These are phyloP conservation scores for Leishmania tarentolae DNA, from an alignment of 208 protist species.

Conservation along the genomic window DNA sequence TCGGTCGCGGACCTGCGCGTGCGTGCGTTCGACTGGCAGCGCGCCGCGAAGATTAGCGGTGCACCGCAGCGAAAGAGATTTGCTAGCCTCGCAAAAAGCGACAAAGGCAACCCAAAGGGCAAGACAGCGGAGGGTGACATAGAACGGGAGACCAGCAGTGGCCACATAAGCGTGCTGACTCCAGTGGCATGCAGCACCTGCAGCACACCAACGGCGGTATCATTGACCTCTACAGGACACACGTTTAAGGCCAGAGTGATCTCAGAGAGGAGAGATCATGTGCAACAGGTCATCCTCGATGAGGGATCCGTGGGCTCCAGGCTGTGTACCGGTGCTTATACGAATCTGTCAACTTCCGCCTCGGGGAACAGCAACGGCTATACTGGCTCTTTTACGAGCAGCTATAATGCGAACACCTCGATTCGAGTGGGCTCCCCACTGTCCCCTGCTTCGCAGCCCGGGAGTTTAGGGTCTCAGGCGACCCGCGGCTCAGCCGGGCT, in stretches of 20 bases:
- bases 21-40: slow-evolving; percentile 61
- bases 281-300: background rate
- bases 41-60: slow-evolving; percentile 50
- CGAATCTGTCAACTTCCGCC: background rate
- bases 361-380: background rate
- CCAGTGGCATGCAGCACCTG: background rate
- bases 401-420: background rate
- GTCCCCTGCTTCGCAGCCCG: background rate
- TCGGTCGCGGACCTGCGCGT: slow-evolving; percentile 33
- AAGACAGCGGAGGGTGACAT: background rate
- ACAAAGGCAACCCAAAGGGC: too few relatives aligned
- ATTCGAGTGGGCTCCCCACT: background rate
- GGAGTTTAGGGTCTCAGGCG: background rate
- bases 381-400: background rate
- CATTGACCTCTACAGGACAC: background rate
- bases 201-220: too few relatives aligned
- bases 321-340: too few relatives aligned
- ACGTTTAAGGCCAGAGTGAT: background rate
- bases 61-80: slow-evolving; percentile 5
- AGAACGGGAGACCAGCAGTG: background rate
- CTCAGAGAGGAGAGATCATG: background rate
- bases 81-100: background rate
- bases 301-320: background rate
- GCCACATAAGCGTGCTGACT: too few relatives aligned
- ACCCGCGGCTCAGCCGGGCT: background rate